Conservation (phyloP, 2,329 filamentous ascomycete genomes). For the Fusarium pilosicola region DNA sequence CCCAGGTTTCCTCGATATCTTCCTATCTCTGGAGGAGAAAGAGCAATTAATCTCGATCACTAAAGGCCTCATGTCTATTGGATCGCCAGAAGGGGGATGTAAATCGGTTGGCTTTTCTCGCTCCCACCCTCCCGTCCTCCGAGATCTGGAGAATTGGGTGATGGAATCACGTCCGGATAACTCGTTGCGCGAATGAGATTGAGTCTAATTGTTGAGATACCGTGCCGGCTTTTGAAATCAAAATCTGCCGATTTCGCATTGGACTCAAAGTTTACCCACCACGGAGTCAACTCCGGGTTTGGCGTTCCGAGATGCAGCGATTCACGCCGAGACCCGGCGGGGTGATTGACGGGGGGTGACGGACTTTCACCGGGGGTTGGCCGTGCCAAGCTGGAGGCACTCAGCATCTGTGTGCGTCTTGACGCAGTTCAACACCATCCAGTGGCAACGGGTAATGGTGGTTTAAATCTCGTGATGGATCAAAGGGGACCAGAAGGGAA, state of each 20-base stretch:
- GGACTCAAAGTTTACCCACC: conserved; percentile 11
- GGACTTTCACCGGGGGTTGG: conserved; percentile 28
- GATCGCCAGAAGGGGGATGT: conserved; percentile 28
- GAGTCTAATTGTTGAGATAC: conserved; percentile 22
- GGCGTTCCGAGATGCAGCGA: conserved; percentile 17
- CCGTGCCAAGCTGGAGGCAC: conserved; percentile 22
- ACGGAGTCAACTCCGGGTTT: conserved; percentile 23
- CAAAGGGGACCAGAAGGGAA: conserved; percentile 5
- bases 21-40: conserved; percentile 30
- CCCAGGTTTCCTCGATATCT: conserved; percentile 44
- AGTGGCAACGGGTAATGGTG: conserved; percentile 33
- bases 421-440: conserved; percentile 31
- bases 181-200: conserved; percentile 37
- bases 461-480: conserved; percentile 29
- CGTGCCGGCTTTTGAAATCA: conserved; percentile 29
- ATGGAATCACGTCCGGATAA: conserved; percentile 39
- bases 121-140: conserved; percentile 26
- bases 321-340: conserved; percentile 33
- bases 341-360: conserved; percentile 21
- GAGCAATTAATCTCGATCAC: conserved; percentile 36
- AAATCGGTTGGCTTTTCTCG: conserved; percentile 14
- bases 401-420: background rate
- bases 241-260: conserved; percentile 34
- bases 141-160: conserved; percentile 33
- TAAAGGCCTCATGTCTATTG: conserved; percentile 41